Conservation (phyloP, 2,329 filamentous ascomycete genomes). For the Hymenoscyphus infarciens region DNA sequence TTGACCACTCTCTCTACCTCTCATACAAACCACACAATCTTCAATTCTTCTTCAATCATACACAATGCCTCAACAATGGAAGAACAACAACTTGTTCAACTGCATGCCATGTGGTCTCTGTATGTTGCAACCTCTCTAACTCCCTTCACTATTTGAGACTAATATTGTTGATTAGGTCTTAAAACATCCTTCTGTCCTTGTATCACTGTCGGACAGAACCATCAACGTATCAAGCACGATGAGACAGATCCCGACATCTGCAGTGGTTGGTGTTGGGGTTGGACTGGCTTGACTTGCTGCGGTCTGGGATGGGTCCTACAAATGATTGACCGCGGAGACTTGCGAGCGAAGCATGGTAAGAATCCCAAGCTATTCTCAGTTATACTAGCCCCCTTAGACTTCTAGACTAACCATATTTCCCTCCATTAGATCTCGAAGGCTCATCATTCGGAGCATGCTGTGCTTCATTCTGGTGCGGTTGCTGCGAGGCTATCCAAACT, state of each 20-base stretch:
- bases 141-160: neutral
- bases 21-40: neutral
- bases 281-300: conserved; percentile 3
- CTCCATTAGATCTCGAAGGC: conserved; percentile 11
- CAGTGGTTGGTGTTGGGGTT: conserved; percentile 15
- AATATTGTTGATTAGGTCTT: conserved; percentile 4
- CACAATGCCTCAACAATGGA: conserved; percentile 12
- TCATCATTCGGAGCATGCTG: conserved; percentile 10
- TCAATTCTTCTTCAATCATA: neutral
- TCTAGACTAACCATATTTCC: neutral
- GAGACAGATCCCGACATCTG: neutral
- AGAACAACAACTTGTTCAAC: conserved; percentile 12
- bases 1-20: neutral
- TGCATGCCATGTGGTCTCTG: conserved; percentile 12
- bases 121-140: neutral
- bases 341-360: conserved; percentile 15
- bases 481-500: conserved; percentile 14
- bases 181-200: conserved; percentile 15
- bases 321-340: conserved; percentile 12
- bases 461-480: conserved; percentile 8
- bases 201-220: conserved; percentile 13
- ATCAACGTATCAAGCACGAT: conserved; percentile 8
- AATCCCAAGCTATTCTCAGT: neutral
- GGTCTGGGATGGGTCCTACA: conserved; percentile 12
- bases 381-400: neutral